Evolutionary conservation across 768 basidiomycete species (phyloP).

Genomic region (Candolleomyces aberdarensis): DNA sequence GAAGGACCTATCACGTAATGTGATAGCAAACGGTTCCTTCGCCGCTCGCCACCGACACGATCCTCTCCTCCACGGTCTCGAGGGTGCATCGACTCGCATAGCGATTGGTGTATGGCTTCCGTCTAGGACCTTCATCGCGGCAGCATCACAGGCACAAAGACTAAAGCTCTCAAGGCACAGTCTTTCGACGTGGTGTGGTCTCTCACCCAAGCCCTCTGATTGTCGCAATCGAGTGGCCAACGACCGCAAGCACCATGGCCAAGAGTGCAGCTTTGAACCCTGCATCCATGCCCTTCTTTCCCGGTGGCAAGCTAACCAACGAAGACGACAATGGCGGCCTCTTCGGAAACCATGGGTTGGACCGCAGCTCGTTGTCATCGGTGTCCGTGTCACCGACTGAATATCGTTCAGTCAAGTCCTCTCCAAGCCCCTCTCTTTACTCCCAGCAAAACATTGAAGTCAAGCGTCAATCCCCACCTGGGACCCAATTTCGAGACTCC

Average conservation of each 20-base stretch:
- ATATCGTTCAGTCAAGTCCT: constrained; percentile 64
- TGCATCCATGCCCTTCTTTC: constrained; percentile 82
- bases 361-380: constrained; percentile 51
- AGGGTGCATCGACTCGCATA: constrained; percentile 9
- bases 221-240: constrained; percentile 35
- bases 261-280: constrained; percentile 78
- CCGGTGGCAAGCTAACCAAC: constrained; percentile 55
- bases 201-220: constrained; percentile 33
- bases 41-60: background rate
- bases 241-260: constrained; percentile 50
- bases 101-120: constrained; percentile 39
- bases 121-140: constrained; percentile 25
- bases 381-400: constrained; percentile 56
- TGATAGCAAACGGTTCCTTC: background rate
- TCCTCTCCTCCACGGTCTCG: constrained; percentile 7
- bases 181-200: background rate
- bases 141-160: background rate
- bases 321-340: constrained; percentile 52
- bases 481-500: constrained; percentile 41
- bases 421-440: constrained; percentile 56
- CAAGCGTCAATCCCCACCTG: constrained; percentile 33
- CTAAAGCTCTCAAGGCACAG: background rate
- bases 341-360: constrained; percentile 44
- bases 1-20: constrained; percentile 1
- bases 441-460: constrained; percentile 31